phyloP scores from a whole-genome alignment of 176 grass and related monocot genomes.

The Rhipidocladum racemiflorum region DNA sequence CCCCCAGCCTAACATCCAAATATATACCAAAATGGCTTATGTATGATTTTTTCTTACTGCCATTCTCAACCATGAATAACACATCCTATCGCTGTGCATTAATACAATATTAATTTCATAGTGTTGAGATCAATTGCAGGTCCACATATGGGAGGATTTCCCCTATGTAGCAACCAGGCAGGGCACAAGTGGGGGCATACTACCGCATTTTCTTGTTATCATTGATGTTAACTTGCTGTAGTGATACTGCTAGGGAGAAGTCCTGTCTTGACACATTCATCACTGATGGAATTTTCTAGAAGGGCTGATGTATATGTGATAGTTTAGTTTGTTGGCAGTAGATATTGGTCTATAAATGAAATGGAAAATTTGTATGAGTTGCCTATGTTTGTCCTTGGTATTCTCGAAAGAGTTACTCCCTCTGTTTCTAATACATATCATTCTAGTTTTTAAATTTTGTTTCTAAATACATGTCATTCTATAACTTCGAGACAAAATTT shows the following conservation, averaged over 20 bases:
- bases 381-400: neutral
- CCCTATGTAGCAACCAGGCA: neutral
- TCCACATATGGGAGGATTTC: constrained; percentile 1
- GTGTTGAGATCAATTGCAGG: constrained; percentile 28
- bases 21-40: neutral
- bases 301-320: constrained; percentile 13
- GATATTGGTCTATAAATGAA: neutral
- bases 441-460: too few species aligned
- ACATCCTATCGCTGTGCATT: neutral
- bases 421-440: too few species aligned
- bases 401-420: neutral
- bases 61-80: neutral
- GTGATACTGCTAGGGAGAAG: neutral
- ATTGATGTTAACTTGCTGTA: neutral
- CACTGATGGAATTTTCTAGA: constrained; percentile 14
- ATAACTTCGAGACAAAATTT: too few species aligned
- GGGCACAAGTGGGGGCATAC: constrained; percentile 22
- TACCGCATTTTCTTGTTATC: neutral
- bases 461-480: too few species aligned
- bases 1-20: neutral
- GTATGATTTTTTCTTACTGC: constrained; percentile 21
- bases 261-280: constrained; percentile 3
- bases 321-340: constrained; percentile 19
- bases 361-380: neutral
- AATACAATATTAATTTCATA: neutral